These are phyloP conservation scores for Pseudogymnoascus sp. DNA, from an alignment of 2,329 filamentous ascomycete genomes.

Conservation along the genomic window DNA sequence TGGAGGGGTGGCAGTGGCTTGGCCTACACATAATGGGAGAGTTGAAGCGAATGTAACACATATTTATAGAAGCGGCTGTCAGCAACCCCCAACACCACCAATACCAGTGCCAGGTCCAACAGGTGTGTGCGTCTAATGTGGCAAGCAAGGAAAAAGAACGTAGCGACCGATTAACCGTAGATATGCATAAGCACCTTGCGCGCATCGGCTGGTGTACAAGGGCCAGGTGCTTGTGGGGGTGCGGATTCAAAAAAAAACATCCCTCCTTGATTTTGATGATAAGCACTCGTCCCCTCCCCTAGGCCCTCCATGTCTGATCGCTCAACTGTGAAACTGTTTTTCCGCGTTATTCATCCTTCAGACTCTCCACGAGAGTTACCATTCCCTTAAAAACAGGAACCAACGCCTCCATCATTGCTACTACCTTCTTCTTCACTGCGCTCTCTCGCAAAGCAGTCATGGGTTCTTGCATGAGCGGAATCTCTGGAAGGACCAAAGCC, in stretches of 20 bases:
- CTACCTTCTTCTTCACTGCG: neutral
- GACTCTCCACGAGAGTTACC: neutral
- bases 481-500: neutral
- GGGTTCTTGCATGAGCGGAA: slow-evolving; percentile 1
- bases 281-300: neutral
- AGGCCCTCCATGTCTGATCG: neutral
- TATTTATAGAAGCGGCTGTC: neutral
- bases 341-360: neutral
- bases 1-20: neutral
- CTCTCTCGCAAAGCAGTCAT: neutral
- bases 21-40: neutral
- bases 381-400: neutral
- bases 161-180: neutral
- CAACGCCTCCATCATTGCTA: neutral
- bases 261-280: neutral
- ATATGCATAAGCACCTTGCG: slow-evolving; percentile 2
- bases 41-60: neutral
- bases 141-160: neutral
- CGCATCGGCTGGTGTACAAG: neutral
- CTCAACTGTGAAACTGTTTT: neutral
- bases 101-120: neutral
- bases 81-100: neutral
- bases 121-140: neutral
- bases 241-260: neutral
- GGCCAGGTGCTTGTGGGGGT: neutral